Conservation (phyloP, 768 basidiomycete genomes). For the Pleurotus platypus region DNA sequence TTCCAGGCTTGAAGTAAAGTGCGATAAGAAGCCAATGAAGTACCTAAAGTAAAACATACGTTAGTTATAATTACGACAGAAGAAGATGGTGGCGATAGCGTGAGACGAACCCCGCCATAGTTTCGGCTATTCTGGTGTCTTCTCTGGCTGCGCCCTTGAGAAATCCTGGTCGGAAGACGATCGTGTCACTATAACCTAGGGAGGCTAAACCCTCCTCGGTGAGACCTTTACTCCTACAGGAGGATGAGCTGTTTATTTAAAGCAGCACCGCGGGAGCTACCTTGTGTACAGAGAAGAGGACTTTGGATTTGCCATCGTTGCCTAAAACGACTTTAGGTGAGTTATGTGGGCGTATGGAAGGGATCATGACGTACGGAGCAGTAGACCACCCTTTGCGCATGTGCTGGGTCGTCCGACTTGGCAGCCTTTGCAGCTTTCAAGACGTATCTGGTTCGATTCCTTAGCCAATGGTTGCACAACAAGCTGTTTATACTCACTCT, state of each 20-base stretch:
- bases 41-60: constrained; percentile 20
- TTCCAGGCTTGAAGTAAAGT: constrained; percentile 25
- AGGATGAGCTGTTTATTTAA: not conserved
- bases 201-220: constrained; percentile 67
- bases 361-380: constrained; percentile 47
- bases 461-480: too few relatives aligned
- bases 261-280: constrained; percentile 21
- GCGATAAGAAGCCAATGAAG: constrained; percentile 32
- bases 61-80: too few relatives aligned
- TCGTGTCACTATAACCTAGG: constrained; percentile 67
- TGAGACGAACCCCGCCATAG: constrained; percentile 34
- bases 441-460: constrained; percentile 51
- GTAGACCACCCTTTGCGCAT: constrained; percentile 64
- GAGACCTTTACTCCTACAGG: constrained; percentile 62
- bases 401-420: constrained; percentile 37
- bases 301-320: constrained; percentile 40
- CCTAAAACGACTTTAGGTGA: constrained; percentile 25
- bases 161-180: constrained; percentile 64
- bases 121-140: constrained; percentile 37
- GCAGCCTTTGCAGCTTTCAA: constrained; percentile 68
- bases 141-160: constrained; percentile 45
- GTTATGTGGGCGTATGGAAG: not conserved
- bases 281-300: constrained; percentile 51
- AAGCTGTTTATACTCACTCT: constrained; percentile 41
- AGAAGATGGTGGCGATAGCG: not conserved